Evolutionary conservation across 306 rosid species (phyloP).

Genomic region (Quillaja saponaria): DNA sequence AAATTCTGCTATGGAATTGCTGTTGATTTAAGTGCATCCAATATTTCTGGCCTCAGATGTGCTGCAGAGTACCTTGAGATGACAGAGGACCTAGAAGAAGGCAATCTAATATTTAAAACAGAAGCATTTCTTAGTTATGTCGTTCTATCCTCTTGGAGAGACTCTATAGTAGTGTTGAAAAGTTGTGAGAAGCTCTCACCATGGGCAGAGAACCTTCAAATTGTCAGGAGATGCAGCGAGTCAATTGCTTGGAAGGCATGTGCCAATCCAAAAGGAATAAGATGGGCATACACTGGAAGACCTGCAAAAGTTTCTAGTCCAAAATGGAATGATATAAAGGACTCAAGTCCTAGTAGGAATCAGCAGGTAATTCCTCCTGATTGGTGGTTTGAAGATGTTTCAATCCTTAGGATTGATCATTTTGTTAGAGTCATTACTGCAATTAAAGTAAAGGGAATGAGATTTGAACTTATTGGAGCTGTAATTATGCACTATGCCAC

Average conservation of each 20-base stretch:
- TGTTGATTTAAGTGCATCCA: constrained; percentile 92
- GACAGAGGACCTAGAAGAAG: constrained; percentile 98
- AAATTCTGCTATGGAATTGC: constrained; percentile 92
- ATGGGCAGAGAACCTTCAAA: constrained; percentile 95
- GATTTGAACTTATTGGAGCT: constrained; percentile 80
- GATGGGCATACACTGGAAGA: constrained; percentile 89
- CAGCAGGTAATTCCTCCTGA: constrained; percentile 87
- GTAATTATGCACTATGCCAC: constrained; percentile 75
- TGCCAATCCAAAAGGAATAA: constrained; percentile 94
- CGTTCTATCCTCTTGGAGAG: constrained; percentile 94
- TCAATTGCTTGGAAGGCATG: constrained; percentile 99
- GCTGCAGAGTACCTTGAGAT: constrained; percentile 93
- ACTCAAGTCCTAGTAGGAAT: constrained; percentile 77
- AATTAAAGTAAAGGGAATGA: constrained; percentile 92
- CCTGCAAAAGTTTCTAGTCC: constrained; percentile 66
- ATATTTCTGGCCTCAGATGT: constrained; percentile 93
- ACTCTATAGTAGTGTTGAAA: constrained; percentile 86
- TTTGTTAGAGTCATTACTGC: constrained; percentile 93
- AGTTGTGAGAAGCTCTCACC: constrained; percentile 95
- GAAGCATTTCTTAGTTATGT: constrained; percentile 98
- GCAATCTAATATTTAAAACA: constrained; percentile 92
- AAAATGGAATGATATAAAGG: constrained; percentile 76
- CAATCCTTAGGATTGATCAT: constrained; percentile 91
- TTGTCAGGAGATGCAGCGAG: constrained; percentile 90
- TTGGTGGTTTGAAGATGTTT: constrained; percentile 99